These are phyloP conservation scores for Aspergillus intermedius DNA, from an alignment of 2,329 filamentous ascomycete genomes.

Conservation along the genomic window DNA sequence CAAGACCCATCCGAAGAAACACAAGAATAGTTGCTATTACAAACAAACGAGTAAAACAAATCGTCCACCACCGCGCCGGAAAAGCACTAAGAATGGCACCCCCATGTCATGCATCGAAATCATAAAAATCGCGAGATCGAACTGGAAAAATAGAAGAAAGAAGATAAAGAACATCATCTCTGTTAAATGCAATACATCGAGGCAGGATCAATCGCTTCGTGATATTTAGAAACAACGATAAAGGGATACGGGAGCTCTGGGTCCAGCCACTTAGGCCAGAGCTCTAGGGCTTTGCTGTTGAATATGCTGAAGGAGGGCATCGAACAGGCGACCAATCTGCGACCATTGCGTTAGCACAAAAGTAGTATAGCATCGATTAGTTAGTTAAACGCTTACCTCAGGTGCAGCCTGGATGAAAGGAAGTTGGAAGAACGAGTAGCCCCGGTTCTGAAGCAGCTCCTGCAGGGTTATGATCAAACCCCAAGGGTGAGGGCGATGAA, in stretches of 20 bases:
- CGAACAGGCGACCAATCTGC: slow-evolving; percentile 41
- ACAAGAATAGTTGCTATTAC: slow-evolving; percentile 11
- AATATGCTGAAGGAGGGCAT: slow-evolving; percentile 41
- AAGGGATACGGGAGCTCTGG: neutral
- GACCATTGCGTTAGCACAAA: slow-evolving; percentile 4
- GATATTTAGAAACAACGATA: slow-evolving; percentile 10
- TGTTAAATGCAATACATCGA: slow-evolving; percentile 17
- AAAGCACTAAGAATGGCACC: slow-evolving; percentile 14
- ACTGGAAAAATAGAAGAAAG: neutral
- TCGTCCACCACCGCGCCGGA: slow-evolving; percentile 14
- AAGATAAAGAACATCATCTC: slow-evolving; percentile 8
- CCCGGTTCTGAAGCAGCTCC: slow-evolving; percentile 86
- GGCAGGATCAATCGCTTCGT: slow-evolving; percentile 16
- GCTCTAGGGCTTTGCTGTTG: slow-evolving; percentile 44
- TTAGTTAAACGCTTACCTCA: slow-evolving; percentile 54
- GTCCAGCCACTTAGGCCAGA: slow-evolving; percentile 20
- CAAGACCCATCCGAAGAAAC: slow-evolving; percentile 20
- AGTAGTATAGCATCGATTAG: neutral
- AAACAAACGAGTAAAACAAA: slow-evolving; percentile 11
- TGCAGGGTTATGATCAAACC: slow-evolving; percentile 81
- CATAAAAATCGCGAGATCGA: slow-evolving; percentile 7
- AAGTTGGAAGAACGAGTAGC: slow-evolving; percentile 85
- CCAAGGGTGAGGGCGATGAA: slow-evolving; percentile 92
- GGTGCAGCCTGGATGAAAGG: slow-evolving; percentile 85
- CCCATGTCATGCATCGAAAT: slow-evolving; percentile 15